Evolutionary conservation across 108 stramenopile genomes (phyloP), one percentile per base, ranked within the genome.

Genomic region (Nitzschia sp.): DNA sequence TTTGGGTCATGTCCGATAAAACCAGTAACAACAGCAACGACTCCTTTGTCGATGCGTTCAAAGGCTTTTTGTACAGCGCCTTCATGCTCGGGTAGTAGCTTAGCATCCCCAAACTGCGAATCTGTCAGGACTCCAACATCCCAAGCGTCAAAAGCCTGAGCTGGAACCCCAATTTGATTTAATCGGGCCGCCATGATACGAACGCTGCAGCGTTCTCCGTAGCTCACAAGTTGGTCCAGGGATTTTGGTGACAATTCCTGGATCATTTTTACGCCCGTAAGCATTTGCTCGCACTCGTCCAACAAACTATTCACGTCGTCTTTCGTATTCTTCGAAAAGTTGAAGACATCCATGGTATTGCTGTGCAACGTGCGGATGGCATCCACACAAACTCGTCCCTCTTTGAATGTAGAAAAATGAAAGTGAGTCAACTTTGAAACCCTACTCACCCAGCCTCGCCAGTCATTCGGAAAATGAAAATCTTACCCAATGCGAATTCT

Each of bases 21-120:
- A 15, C 98, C 98, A 5, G 98, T 97, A 0, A 98, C 96, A 8
- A 98, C 95, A 2, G 96, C 93, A 31, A 98, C 98, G 5, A 91
- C 84, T 68, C 83, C 77, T 3, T 82, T 84, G 68, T 95, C 95
- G 60, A 95, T 82, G 21, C 85, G 76, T 22, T 58, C 34, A 66
- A 97, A 96, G 23, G 76, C 71, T 19, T 80, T 80, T 46, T 66
- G 66, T 60, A 96, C 80, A 26, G 69, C 67, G 44, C 69, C 72
- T 72, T 88, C 86, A 29, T 79, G 45, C 13, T 65, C 77, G 0
- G 87, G 82, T 27, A 95, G 55, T 1, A 98, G 48, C 28, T 84
- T 89, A 53, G 96, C 96, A 72, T 97, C 96, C 6, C 96, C 96
- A 71, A 95, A 97, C 26, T 88, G 81, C 28, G 79, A 84, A 68